phyloP scores from a whole-genome alignment of 257 asterid genomes.

The Verbena officinalis region DNA sequence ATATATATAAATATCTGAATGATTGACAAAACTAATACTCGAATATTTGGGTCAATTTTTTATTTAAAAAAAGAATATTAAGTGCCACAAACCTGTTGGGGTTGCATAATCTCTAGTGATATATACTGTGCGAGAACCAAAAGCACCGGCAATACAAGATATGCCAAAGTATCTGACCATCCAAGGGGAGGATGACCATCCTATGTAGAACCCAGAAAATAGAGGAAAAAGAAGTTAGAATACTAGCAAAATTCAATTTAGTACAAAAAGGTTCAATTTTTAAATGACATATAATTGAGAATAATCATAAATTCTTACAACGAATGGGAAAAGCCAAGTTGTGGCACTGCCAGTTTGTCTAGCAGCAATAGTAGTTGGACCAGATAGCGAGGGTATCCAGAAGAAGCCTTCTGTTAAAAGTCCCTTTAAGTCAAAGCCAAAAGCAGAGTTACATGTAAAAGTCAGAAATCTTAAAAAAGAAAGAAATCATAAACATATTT shows the following conservation, averaged over 20 bases:
- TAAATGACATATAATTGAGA: conserved; percentile 14
- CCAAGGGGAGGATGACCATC: conserved; percentile 99
- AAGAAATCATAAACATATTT: too few species aligned
- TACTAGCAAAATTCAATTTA: neutral
- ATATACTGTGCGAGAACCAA: conserved; percentile 74
- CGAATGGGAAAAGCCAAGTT: conserved; percentile 95
- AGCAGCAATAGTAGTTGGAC: conserved; percentile 92
- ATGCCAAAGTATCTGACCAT: conserved; percentile 92
- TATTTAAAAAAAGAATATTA: conserved; percentile 17
- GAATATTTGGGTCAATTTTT: neutral
- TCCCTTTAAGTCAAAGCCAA: conserved; percentile 55
- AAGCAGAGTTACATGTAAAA: conserved; percentile 22
- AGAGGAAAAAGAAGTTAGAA: neutral
- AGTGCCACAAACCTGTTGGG: conserved; percentile 71
- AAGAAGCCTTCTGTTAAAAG: conserved; percentile 95
- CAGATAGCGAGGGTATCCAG: conserved; percentile 98
- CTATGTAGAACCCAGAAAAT: conserved; percentile 34
- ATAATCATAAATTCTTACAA: conserved; percentile 57
- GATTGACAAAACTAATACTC: too few species aligned
- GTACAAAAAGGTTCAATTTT: neutral
- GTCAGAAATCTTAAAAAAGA: neutral
- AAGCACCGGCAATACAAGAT: conserved; percentile 89
- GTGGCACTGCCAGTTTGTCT: conserved; percentile 93
- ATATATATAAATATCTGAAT: too few species aligned
- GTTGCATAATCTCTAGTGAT: conserved; percentile 93